Conservation (phyloP, 805 yeast species). For the Hanseniaspora thailandica region DNA sequence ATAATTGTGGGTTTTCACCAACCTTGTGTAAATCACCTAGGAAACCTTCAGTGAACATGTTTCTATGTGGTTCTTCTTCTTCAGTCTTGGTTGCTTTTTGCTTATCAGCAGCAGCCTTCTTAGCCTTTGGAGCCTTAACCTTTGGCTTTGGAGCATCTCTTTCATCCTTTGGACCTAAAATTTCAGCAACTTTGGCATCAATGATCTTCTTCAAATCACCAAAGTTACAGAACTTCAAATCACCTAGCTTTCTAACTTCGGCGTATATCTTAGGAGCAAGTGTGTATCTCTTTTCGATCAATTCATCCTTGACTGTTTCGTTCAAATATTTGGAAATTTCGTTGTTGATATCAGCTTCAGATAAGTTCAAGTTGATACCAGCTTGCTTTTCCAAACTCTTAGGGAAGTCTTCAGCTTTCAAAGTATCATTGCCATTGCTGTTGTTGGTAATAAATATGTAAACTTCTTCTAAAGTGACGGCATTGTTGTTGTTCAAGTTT, state of each 20-base stretch:
- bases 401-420: slow-evolving; percentile 34
- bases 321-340: slow-evolving; percentile 51
- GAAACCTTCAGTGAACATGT: slow-evolving; percentile 93
- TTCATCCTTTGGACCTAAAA: slow-evolving; percentile 92
- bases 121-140: slow-evolving; percentile 15
- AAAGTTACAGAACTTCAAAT: slow-evolving; percentile 87
- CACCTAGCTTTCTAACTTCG: slow-evolving; percentile 58
- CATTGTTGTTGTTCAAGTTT: slow-evolving; percentile 10
- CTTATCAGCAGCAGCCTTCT: slow-evolving; percentile 15
- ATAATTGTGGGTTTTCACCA: slow-evolving; percentile 87
- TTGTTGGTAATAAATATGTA: slow-evolving; percentile 50
- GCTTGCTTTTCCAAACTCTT: slow-evolving; percentile 49
- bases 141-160: slow-evolving; percentile 48
- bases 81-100: slow-evolving; percentile 18
- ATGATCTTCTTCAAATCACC: slow-evolving; percentile 74
- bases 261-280: slow-evolving; percentile 67
- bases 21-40: slow-evolving; percentile 89
- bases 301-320: slow-evolving; percentile 37
- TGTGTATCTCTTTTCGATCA: slow-evolving; percentile 65
- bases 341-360: slow-evolving; percentile 50
- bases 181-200: slow-evolving; percentile 58
- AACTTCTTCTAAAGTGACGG: slow-evolving; percentile 47
- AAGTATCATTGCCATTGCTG: slow-evolving; percentile 25
- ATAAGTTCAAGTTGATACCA: slow-evolving; percentile 72
- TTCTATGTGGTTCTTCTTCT: slow-evolving; percentile 30